Evolutionary conservation across 805 yeast species (phyloP).

Genomic region (Clavispora santaluciae): DNA sequence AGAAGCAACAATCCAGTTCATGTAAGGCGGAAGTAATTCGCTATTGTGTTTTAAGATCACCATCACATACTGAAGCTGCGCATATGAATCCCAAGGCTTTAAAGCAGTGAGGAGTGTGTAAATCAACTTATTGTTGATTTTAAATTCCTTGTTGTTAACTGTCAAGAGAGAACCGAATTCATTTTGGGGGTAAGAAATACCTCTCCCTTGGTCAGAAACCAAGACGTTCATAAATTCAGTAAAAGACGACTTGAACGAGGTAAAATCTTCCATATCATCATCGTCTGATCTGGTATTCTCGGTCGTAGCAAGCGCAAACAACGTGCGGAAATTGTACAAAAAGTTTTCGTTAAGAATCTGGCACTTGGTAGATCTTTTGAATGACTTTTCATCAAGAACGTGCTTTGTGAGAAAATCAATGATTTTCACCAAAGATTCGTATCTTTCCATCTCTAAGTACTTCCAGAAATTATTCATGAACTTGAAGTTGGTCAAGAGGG

Average conservation of each 20-base stretch:
- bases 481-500: conserved; percentile 52
- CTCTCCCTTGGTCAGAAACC: conserved; percentile 45
- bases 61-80: conserved; percentile 53
- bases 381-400: conserved; percentile 55
- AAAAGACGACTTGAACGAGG: conserved; percentile 25
- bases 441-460: conserved; percentile 33
- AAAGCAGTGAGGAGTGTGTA: conserved; percentile 57
- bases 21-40: conserved; percentile 72
- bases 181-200: conserved; percentile 44
- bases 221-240: conserved; percentile 46
- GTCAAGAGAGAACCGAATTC: conserved; percentile 45
- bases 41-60: conserved; percentile 50
- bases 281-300: conserved; percentile 12
- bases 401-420: conserved; percentile 44
- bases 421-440: conserved; percentile 28
- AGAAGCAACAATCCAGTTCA: conserved; percentile 46
- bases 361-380: conserved; percentile 66
- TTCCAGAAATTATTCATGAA: conserved; percentile 67
- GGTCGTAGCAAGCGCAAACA: conserved; percentile 25
- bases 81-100: conserved; percentile 76
- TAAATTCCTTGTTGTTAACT: conserved; percentile 50
- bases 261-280: conserved; percentile 30
- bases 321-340: conserved; percentile 49
- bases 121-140: conserved; percentile 62
- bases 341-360: conserved; percentile 76